A percentile compares a stretch with the other conserved stretches of the same genome.
phyloP scores from a whole-genome alignment of 2,329 filamentous ascomycete species.

The Aspergillus sp. region DNA sequence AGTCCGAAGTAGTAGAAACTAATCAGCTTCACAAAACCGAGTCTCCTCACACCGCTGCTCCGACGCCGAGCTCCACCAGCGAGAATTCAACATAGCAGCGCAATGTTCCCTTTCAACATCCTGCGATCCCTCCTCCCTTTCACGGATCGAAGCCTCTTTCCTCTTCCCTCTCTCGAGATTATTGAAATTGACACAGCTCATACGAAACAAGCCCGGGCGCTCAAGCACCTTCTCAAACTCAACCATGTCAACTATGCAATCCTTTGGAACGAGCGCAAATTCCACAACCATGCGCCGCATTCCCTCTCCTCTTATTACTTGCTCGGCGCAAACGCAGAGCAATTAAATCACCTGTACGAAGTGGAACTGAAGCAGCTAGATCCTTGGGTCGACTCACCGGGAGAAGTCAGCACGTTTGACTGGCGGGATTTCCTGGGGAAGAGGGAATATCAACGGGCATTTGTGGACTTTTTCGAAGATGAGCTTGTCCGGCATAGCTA shows the following conservation, averaged over 20 bases:
- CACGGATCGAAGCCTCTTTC: constrained; percentile 33
- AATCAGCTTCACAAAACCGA: background rate
- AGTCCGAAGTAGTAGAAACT: background rate
- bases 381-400: constrained; percentile 80
- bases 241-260: constrained; percentile 92
- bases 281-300: constrained; percentile 83
- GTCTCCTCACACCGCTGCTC: background rate
- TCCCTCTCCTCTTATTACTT: constrained; percentile 84
- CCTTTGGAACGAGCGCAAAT: constrained; percentile 73
- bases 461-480: constrained; percentile 94
- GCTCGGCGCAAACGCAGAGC: constrained; percentile 72
- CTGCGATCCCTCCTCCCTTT: constrained; percentile 31
- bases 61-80: constrained; percentile 10
- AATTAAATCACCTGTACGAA: constrained; percentile 83
- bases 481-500: constrained; percentile 77
- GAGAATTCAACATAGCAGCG: background rate
- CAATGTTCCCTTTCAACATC: constrained; percentile 9
- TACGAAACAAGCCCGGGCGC: constrained; percentile 77
- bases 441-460: constrained; percentile 83
- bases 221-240: constrained; percentile 88
- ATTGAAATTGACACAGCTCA: constrained; percentile 79
- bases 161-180: constrained; percentile 70
- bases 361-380: constrained; percentile 72
- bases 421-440: constrained; percentile 86
- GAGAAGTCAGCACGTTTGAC: constrained; percentile 79